Evolutionary conservation across 257 asterid genomes (phyloP).

Genomic region (Scutellaria galericulata): DNA sequence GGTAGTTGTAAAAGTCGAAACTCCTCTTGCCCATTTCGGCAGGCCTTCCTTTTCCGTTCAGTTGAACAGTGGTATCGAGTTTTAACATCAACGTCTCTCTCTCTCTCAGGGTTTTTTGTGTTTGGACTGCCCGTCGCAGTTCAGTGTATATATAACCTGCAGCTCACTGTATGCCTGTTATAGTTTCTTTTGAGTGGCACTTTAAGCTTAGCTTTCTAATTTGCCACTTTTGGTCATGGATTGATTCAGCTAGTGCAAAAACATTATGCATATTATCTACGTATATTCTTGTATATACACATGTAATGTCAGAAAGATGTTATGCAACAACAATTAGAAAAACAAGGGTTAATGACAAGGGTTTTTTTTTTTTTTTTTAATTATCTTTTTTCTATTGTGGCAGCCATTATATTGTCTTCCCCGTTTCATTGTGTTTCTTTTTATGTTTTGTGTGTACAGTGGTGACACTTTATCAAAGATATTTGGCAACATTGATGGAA

Average conservation of each 20-base stretch:
- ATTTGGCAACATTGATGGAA: no score
- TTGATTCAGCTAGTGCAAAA: background rate
- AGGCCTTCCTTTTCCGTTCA: constrained; percentile 83
- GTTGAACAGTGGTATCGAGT: constrained; percentile 87
- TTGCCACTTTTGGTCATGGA: constrained; percentile 20
- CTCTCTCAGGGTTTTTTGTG: background rate
- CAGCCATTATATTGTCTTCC: background rate
- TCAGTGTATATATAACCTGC: constrained; percentile 38
- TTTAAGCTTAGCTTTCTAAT: constrained; percentile 29
- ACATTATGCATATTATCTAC: constrained; percentile 16
- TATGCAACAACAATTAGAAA: background rate
- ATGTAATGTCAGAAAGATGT: constrained; percentile 22
- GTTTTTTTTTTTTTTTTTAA: no score
- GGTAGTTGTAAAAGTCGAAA: constrained; percentile 76
- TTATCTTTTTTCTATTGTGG: background rate
- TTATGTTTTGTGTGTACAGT: background rate
- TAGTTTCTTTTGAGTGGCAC: constrained; percentile 14
- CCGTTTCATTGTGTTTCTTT: background rate
- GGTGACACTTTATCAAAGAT: background rate
- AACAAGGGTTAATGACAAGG: background rate
- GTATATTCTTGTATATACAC: background rate
- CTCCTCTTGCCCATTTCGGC: constrained; percentile 71
- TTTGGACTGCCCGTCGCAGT: constrained; percentile 25
- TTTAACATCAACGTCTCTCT: constrained; percentile 37
- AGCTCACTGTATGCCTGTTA: constrained; percentile 10